phyloP scores from a whole-genome alignment of 441 rosid genomes.

The Euphorbia schlechtendalii region DNA sequence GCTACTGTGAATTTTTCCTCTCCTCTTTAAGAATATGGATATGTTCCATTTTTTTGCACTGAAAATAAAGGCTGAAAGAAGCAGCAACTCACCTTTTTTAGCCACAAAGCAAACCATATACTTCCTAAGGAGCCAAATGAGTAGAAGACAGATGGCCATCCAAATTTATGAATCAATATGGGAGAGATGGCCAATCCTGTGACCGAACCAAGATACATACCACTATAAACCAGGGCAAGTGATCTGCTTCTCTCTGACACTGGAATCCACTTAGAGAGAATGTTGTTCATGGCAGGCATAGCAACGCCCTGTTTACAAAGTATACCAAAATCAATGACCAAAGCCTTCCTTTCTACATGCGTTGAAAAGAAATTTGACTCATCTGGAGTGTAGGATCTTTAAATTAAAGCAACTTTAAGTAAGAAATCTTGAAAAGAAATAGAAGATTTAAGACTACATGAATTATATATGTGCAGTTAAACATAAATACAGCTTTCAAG shows the following conservation, averaged over 20 bases:
- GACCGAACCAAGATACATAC: slow-evolving; percentile 99
- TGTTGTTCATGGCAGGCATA: slow-evolving; percentile 99
- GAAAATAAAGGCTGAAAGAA: slow-evolving; percentile 6
- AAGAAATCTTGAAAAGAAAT: background rate
- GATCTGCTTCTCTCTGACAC: slow-evolving; percentile 99
- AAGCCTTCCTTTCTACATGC: slow-evolving; percentile 7
- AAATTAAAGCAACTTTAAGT: no score
- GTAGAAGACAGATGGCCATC: slow-evolving; percentile 97
- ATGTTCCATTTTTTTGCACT: background rate
- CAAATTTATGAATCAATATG: slow-evolving; percentile 67
- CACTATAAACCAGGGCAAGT: slow-evolving; percentile 88
- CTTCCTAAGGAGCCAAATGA: slow-evolving; percentile 93
- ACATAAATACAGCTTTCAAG: background rate
- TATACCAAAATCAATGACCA: slow-evolving; percentile 20
- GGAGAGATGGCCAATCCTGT: slow-evolving; percentile 88
- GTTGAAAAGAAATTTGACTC: slow-evolving; percentile 4
- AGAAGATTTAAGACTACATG: background rate
- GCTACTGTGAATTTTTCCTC: background rate
- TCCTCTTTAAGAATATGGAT: background rate
- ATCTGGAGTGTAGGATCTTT: no score
- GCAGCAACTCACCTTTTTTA: slow-evolving; percentile 44
- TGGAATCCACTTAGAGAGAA: slow-evolving; percentile 96
- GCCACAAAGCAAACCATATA: slow-evolving; percentile 86
- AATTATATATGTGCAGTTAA: background rate
- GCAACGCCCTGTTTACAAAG: slow-evolving; percentile 81